Evolutionary conservation across 2,329 filamentous ascomycete species (phyloP).

Genomic region (Dendryphion nanum): DNA sequence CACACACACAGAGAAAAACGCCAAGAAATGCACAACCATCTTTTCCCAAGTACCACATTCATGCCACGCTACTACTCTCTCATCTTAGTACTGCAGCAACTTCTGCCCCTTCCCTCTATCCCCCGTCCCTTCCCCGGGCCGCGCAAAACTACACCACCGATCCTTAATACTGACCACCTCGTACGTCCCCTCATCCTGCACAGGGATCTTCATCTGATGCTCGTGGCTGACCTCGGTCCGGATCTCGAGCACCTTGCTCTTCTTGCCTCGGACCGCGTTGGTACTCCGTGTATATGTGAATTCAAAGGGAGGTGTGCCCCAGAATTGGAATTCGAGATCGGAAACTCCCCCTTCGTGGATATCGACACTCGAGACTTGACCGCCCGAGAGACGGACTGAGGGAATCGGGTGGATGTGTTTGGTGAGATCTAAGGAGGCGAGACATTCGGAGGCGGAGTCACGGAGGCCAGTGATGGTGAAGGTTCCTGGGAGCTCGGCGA

Average conservation of each 20-base stretch:
- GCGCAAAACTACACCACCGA: conserved; percentile 84
- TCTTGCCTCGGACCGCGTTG: conserved; percentile 65
- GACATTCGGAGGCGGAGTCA: conserved; percentile 86
- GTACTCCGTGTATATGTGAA: conserved; percentile 94
- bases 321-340: conserved; percentile 92
- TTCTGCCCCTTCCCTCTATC: conserved; percentile 36
- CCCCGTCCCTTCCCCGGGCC: conserved; percentile 53
- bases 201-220: conserved; percentile 75
- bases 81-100: conserved; percentile 35
- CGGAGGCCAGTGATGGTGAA: conserved; percentile 85
- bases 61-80: background rate
- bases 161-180: conserved; percentile 97
- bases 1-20: conserved; percentile 1
- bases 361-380: conserved; percentile 76
- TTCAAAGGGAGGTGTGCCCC: conserved; percentile 92
- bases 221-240: conserved; percentile 83
- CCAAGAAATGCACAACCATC: conserved; percentile 1
- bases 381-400: conserved; percentile 84
- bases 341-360: conserved; percentile 97
- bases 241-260: conserved; percentile 78
- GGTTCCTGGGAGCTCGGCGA: conserved; percentile 85
- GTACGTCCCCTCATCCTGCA: conserved; percentile 93
- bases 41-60: background rate
- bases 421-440: conserved; percentile 71
- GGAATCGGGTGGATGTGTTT: conserved; percentile 91